These are phyloP conservation scores for Salix suchowensis DNA, from an alignment of 345 rosid genomes.

Conservation along the genomic window DNA sequence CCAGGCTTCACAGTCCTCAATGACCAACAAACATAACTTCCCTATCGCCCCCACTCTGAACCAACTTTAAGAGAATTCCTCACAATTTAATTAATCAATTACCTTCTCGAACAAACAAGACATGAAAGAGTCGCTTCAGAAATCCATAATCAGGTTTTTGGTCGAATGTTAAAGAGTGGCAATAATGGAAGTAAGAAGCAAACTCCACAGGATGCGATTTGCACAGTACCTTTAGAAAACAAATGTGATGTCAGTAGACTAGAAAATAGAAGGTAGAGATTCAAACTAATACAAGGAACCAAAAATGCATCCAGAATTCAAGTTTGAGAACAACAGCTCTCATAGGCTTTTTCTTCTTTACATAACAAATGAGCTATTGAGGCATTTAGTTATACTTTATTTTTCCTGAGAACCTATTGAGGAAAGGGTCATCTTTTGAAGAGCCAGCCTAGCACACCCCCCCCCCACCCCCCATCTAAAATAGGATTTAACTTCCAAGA, in stretches of 20 bases:
- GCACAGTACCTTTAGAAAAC: slow-evolving; percentile 54
- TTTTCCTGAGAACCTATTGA: background rate
- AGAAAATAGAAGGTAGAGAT: background rate
- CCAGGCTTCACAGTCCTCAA: background rate
- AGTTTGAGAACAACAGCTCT: background rate
- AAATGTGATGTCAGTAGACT: background rate
- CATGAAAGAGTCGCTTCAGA: slow-evolving; percentile 73
- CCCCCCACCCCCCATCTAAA: background rate
- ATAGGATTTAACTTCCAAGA: background rate
- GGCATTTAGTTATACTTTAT: background rate
- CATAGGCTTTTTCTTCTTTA: background rate
- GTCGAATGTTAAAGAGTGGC: slow-evolving; percentile 76
- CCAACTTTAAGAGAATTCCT: background rate
- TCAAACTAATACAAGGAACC: background rate
- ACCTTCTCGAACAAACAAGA: slow-evolving; percentile 79
- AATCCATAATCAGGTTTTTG: slow-evolving; percentile 87
- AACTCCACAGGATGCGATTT: slow-evolving; percentile 79
- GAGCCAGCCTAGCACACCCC: background rate
- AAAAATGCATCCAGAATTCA: background rate
- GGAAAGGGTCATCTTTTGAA: background rate
- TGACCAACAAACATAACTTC: background rate
- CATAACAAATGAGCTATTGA: background rate
- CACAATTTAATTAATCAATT: background rate
- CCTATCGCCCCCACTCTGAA: background rate
- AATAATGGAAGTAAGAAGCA: slow-evolving; percentile 85